Evolutionary conservation across 805 yeast genomes (phyloP).

Genomic region (Metschnikowia lachancei): DNA sequence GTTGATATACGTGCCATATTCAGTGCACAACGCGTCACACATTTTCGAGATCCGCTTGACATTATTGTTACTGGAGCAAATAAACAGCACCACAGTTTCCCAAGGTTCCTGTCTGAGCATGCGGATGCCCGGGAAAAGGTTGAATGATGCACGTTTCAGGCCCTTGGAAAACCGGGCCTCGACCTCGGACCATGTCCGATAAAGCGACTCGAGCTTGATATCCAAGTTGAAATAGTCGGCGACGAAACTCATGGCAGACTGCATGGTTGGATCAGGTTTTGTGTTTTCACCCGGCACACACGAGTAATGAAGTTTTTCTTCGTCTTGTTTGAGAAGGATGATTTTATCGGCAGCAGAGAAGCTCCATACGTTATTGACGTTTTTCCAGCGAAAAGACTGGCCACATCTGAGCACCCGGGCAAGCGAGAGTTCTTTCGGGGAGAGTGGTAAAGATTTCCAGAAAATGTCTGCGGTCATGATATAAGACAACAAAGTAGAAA

Average conservation of each 20-base stretch:
- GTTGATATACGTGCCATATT: slow-evolving; percentile 63
- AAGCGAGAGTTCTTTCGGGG: slow-evolving; percentile 51
- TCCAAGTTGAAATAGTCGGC: slow-evolving; percentile 69
- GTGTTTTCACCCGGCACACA: slow-evolving; percentile 31
- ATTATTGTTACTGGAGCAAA: slow-evolving; percentile 94
- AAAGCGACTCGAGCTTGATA: slow-evolving; percentile 52
- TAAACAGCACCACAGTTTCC: slow-evolving; percentile 88
- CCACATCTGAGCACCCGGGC: slow-evolving; percentile 75
- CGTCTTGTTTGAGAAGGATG: slow-evolving; percentile 63
- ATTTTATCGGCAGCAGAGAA: slow-evolving; percentile 60
- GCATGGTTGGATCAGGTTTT: slow-evolving; percentile 14
- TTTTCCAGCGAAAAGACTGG: slow-evolving; percentile 81
- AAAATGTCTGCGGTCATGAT: slow-evolving; percentile 18
- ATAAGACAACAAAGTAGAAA: background rate
- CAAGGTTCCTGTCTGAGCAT: slow-evolving; percentile 93
- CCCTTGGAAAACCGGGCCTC: slow-evolving; percentile 48
- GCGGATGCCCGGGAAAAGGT: slow-evolving; percentile 63
- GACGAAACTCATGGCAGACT: slow-evolving; percentile 43
- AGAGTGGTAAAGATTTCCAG: slow-evolving; percentile 18
- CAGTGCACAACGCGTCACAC: slow-evolving; percentile 74
- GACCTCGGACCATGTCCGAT: slow-evolving; percentile 56
- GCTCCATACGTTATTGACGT: slow-evolving; percentile 60
- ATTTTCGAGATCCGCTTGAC: slow-evolving; percentile 89
- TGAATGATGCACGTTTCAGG: slow-evolving; percentile 33
- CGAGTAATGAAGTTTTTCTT: slow-evolving; percentile 45